A percentile compares a stretch with the other conserved stretches of the same genome.
These are phyloP conservation scores for Pseudocercospora fijiensis DNA, from an alignment of 2,329 filamentous ascomycete genomes.

Conservation along the genomic window DNA sequence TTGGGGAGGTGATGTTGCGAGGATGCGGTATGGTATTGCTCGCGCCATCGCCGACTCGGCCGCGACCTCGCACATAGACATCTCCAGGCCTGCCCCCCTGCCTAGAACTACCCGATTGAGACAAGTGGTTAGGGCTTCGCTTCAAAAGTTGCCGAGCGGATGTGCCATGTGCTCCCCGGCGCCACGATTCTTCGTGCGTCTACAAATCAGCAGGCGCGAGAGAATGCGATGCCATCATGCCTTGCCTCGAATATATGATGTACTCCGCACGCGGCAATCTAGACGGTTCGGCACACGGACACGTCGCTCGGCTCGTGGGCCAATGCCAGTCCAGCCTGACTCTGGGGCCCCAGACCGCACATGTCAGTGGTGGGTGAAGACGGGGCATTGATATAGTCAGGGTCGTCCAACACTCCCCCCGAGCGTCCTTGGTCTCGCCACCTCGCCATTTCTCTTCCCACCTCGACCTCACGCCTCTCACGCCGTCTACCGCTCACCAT, in stretches of 20 bases:
- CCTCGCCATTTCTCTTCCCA: constrained; percentile 3
- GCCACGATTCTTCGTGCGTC: not conserved
- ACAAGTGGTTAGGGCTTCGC: constrained; percentile 8
- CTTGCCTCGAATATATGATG: no score
- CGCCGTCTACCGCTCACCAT: constrained; percentile 28
- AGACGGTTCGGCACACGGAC: not conserved
- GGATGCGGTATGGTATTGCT: no score
- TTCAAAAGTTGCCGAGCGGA: constrained; percentile 6
- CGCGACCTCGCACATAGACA: no score
- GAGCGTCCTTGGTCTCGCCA: not conserved
- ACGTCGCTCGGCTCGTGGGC: not conserved
- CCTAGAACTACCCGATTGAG: not conserved
- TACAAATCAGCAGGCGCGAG: not conserved
- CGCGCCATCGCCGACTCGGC: not conserved
- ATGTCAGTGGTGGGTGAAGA: not conserved
- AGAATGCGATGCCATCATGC: not conserved
- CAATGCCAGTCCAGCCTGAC: not conserved
- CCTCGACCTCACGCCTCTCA: not conserved
- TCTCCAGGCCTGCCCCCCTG: no score
- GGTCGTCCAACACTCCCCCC: not conserved
- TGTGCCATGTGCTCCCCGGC: not conserved
- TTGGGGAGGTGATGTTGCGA: no score
- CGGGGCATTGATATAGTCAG: not conserved
- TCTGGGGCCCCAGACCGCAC: not conserved
- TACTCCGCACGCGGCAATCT: not conserved